Evolutionary conservation across 176 grass and related monocot genomes (phyloP).

Genomic region (Zizania latifolia): DNA sequence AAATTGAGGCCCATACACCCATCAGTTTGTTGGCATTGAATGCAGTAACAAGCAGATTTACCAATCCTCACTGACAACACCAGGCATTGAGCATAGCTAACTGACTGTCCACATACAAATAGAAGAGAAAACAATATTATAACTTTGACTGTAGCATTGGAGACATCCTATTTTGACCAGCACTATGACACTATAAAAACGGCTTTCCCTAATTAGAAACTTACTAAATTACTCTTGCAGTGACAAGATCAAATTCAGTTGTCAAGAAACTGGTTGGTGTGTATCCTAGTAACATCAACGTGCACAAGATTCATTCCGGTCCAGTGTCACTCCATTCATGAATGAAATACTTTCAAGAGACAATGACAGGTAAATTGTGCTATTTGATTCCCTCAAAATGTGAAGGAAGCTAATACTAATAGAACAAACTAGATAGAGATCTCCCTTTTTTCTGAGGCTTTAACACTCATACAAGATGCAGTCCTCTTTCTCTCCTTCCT

Average conservation of each 20-base stretch:
- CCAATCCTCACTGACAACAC: slow-evolving; percentile 1
- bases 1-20: slow-evolving; percentile 23
- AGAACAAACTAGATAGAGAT: not conserved
- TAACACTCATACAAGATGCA: not conserved
- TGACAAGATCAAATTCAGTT: not conserved
- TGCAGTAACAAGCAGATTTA: slow-evolving; percentile 32
- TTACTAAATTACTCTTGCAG: not conserved
- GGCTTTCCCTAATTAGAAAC: slow-evolving; percentile 8
- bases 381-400: slow-evolving; percentile 5
- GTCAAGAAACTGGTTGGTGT: slow-evolving; percentile 6
- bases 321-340: too few relatives aligned
- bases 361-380: slow-evolving; percentile 8
- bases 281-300: not conserved
- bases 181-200: not conserved
- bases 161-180: not conserved
- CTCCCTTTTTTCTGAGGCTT: too few relatives aligned
- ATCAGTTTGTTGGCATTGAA: slow-evolving; percentile 14
- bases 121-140: not conserved
- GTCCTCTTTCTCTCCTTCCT: not conserved
- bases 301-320: not conserved
- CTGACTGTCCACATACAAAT: not conserved
- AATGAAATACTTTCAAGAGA: slow-evolving; percentile 20
- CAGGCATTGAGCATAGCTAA: slow-evolving; percentile 9
- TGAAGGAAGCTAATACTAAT: not conserved
- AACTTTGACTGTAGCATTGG: slow-evolving; percentile 6